phyloP scores from a whole-genome alignment of 2,329 filamentous ascomycete genomes.

The Anisogramma anomala region DNA sequence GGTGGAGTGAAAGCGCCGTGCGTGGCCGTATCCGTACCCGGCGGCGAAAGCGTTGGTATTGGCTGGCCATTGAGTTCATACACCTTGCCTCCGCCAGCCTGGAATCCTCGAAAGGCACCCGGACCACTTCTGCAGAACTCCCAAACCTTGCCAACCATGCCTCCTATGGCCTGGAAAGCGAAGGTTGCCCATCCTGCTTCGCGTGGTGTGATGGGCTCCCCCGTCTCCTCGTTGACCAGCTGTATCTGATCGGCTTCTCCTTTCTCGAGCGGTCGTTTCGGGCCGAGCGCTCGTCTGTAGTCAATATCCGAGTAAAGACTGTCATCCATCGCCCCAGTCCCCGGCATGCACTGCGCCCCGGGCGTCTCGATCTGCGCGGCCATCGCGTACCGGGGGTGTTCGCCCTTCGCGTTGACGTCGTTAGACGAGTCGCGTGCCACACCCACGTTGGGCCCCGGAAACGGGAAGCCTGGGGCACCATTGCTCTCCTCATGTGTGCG shows the following conservation, averaged over 20 bases:
- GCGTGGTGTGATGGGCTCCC: constrained; percentile 18
- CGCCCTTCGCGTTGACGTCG: constrained; percentile 15
- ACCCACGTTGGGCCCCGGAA: constrained; percentile 24
- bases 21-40: too few relatives aligned
- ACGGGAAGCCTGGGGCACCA: constrained; percentile 12
- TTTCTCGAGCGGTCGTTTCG: constrained; percentile 30
- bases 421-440: constrained; percentile 18
- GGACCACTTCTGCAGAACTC: constrained; percentile 66
- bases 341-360: constrained; percentile 20
- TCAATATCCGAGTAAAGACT: constrained; percentile 47
- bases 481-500: constrained; percentile 23
- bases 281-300: constrained; percentile 41
- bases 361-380: constrained; percentile 44
- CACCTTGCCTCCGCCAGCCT: constrained; percentile 67
- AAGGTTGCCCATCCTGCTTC: constrained; percentile 42
- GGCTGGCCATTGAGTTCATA: constrained; percentile 43
- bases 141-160: constrained; percentile 67
- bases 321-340: constrained; percentile 33
- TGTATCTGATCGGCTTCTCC: constrained; percentile 23
- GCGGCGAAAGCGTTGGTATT: neutral
- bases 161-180: constrained; percentile 52
- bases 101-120: constrained; percentile 69
- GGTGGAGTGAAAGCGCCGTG: neutral
- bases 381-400: constrained; percentile 32
- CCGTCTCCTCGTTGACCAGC: constrained; percentile 22